Evolutionary conservation across 1,284 basidiomycete species (phyloP).

Genomic region (Trichosporon sp.): DNA sequence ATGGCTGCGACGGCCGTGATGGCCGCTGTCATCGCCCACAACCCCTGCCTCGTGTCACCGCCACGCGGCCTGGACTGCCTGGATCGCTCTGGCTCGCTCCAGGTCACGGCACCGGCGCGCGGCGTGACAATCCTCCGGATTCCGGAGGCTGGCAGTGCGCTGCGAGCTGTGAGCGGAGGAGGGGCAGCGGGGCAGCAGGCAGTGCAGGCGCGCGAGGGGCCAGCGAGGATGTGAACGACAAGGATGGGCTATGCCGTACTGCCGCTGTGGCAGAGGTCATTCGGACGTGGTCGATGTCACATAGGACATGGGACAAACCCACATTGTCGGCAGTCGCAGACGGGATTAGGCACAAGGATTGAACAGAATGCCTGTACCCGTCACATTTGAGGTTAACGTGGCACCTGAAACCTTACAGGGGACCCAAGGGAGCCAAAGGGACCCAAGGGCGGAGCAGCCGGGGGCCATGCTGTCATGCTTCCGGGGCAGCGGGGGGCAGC

Average conservation of each 20-base stretch:
- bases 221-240: background rate
- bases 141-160: background rate
- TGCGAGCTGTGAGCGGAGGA: background rate
- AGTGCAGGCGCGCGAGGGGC: background rate
- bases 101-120: too few species aligned
- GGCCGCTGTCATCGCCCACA: background rate
- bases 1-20: background rate
- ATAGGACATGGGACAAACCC: background rate
- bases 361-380: slow-evolving; percentile 2
- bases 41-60: background rate
- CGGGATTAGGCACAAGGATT: slow-evolving; percentile 5
- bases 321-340: slow-evolving; percentile 4
- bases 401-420: slow-evolving; percentile 1
- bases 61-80: background rate
- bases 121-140: background rate
- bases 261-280: background rate
- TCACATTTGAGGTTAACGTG: slow-evolving; percentile 2
- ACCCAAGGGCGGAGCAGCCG: background rate
- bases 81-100: background rate
- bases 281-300: background rate
- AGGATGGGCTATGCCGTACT: slow-evolving; percentile 1
- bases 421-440: background rate
- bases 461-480: background rate
- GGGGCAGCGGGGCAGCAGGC: background rate
- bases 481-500: background rate